Base-by-base conservation (phyloP, 441 rosid species). In the Cnidoscolus chayamansa region DNA sequence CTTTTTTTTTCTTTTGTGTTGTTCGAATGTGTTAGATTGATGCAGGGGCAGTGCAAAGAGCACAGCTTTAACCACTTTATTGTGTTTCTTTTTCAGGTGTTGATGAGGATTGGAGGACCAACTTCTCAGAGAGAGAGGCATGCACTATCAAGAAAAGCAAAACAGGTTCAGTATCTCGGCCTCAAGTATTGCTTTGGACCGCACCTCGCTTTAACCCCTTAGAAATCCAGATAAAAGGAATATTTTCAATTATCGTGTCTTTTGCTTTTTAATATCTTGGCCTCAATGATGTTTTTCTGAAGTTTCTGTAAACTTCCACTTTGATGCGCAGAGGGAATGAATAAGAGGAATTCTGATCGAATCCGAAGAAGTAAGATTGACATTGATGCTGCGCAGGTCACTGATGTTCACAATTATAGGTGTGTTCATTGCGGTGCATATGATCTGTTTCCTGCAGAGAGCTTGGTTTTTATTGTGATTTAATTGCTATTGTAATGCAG, bases 101-200 rank as follows among this genome's bases (percentile, higher is more conserved):
- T 82, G 87, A 82, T 81, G 93, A 83, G 66, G 91, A 91, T 73
- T 85, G 84, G 68, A 90, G 89, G 83, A 81, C 77, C 84, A 91
- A 81, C 78, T 89, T 87, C 81, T 85, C 92, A 61, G 98, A 91
- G 87, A 84, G 85, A 72, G 89, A 91, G 76, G 87, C 98, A 62
- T 82, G 86, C 89, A 87, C 88, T 63, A 84, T 86, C 81, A 89
- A 91, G 80, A 90, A 88, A 85, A 87, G 89, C 77, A 93, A 78
- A 85, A 83, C 89, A 84, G 97, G 99, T 95, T 65, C 81, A 61
- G 82, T 72, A 62, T 77, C 85, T 79, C 67, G 51, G 56, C 68
- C 20, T 15, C 55, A 71, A 47, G 66, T 17, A 68, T 81, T 75
- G 70, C 72, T 74, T 72, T 88, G 90, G 88, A 88, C 87, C 86